These are phyloP conservation scores for Backusella sp. DNA, from an alignment of 192 early-diverging fungal species.

Conservation along the genomic window DNA sequence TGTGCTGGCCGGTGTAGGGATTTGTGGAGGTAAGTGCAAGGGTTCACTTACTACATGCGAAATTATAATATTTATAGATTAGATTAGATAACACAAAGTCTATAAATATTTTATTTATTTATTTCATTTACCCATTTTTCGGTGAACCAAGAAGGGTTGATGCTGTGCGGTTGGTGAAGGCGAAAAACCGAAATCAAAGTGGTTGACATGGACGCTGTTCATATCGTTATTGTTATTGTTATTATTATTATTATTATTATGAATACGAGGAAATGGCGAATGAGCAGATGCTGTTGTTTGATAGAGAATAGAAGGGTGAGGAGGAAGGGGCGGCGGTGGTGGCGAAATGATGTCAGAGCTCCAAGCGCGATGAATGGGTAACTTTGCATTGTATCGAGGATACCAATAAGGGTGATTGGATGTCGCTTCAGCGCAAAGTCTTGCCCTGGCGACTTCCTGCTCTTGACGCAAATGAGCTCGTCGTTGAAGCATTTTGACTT, in stretches of 20 bases:
- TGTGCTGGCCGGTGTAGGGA: background rate
- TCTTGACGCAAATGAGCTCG: conserved; percentile 30
- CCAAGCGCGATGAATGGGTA: conserved; percentile 34
- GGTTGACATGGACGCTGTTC: background rate
- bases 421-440: conserved; percentile 25
- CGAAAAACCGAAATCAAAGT: background rate
- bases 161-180: conserved; percentile 6
- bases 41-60: conserved; percentile 13
- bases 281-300: background rate
- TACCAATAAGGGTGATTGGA: background rate
- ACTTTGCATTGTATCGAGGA: background rate
- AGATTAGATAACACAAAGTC: background rate
- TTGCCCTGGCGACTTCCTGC: conserved; percentile 25
- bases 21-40: background rate
- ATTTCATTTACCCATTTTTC: conserved; percentile 1
- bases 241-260: background rate
- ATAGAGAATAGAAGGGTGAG: background rate
- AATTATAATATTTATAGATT: background rate
- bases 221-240: background rate
- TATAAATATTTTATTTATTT: background rate
- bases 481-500: conserved; percentile 61
- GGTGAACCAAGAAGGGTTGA: background rate
- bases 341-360: conserved; percentile 29
- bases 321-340: background rate
- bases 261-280: background rate